Percentiles rank a stretch among this genome's conserved stretches.
phyloP scores from a whole-genome alignment of 208 protist genomes.

The Leishmania braziliensis region DNA sequence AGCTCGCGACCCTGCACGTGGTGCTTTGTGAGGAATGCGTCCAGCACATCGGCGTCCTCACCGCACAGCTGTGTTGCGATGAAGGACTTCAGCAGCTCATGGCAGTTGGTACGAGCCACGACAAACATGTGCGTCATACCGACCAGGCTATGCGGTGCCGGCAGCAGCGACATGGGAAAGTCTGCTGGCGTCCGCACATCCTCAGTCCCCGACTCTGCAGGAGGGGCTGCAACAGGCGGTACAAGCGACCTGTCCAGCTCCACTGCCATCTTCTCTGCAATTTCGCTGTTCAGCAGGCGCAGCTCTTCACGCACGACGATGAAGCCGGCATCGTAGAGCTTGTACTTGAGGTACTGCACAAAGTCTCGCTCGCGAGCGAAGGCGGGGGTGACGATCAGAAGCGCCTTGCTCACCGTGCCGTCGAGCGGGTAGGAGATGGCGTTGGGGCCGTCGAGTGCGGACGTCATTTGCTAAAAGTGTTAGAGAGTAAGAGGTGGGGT shows the following conservation, averaged over 20 bases:
- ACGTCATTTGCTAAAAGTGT: constrained; percentile 1
- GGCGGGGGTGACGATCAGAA: constrained; percentile 62
- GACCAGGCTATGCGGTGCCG: constrained; percentile 45
- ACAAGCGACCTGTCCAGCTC: constrained; percentile 44
- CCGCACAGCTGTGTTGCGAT: constrained; percentile 47
- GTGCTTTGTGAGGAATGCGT: constrained; percentile 24
- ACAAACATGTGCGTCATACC: constrained; percentile 77
- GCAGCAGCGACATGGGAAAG: constrained; percentile 26
- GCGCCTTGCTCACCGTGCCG: constrained; percentile 67
- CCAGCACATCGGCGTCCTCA: constrained; percentile 40
- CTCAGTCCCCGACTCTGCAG: not conserved
- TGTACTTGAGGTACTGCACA: constrained; percentile 80
- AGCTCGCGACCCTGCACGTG: constrained; percentile 26
- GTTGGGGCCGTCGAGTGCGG: not conserved
- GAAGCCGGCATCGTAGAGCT: constrained; percentile 84
- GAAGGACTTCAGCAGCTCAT: constrained; percentile 51
- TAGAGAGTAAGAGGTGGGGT: not conserved
- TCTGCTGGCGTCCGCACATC: constrained; percentile 10
- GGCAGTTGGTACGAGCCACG: constrained; percentile 74
- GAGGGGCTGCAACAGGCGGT: not conserved
- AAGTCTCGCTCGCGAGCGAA: constrained; percentile 61
- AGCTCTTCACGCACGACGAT: constrained; percentile 82
- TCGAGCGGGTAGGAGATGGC: constrained; percentile 43
- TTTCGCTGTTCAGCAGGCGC: constrained; percentile 77
- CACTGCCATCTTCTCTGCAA: constrained; percentile 60